Evolutionary conservation across 108 stramenopile genomes (phyloP).

Genomic region (Pseudonitzschia multiseries): DNA sequence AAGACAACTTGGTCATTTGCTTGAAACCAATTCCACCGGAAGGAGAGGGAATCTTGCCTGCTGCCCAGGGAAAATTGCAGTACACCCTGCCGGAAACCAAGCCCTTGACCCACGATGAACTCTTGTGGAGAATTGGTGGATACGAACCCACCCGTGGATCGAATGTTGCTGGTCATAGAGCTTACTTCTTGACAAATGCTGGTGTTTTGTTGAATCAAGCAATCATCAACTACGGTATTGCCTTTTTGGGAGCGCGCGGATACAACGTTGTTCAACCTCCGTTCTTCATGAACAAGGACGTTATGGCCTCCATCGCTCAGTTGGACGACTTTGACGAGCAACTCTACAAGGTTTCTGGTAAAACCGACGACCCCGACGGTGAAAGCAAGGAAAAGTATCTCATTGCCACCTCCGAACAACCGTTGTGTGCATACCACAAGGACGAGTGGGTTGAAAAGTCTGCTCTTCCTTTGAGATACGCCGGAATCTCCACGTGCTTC

Average conservation of each 20-base stretch:
- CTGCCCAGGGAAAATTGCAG: constrained; percentile 48
- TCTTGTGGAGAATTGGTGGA: constrained; percentile 95
- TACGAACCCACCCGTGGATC: constrained; percentile 96
- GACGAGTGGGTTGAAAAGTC: constrained; percentile 93
- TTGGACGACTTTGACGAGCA: constrained; percentile 99
- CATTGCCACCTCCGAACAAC: constrained; percentile 99
- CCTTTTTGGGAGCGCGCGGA: constrained; percentile 86
- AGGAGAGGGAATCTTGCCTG: constrained; percentile 63
- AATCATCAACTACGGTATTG: constrained; percentile 96
- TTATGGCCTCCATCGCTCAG: constrained; percentile 99
- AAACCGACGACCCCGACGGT: constrained; percentile 90
- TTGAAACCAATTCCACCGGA: constrained; percentile 79
- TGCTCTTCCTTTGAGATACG: constrained; percentile 85
- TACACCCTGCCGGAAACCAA: constrained; percentile 84
- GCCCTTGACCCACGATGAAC: constrained; percentile 94
- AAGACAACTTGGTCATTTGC: constrained; percentile 87
- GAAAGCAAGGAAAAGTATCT: constrained; percentile 91
- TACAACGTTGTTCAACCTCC: constrained; percentile 98
- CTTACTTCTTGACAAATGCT: constrained; percentile 97
- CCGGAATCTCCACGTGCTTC: constrained; percentile 98
- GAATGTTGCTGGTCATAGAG: constrained; percentile 95
- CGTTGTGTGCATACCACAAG: constrained; percentile 98
- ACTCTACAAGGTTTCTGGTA: constrained; percentile 96
- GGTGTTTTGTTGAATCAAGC: constrained; percentile 98
- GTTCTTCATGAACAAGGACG: constrained; percentile 99